Conservation (phyloP, 176 grass and related monocot species). For the Raddia guianensis region DNA sequence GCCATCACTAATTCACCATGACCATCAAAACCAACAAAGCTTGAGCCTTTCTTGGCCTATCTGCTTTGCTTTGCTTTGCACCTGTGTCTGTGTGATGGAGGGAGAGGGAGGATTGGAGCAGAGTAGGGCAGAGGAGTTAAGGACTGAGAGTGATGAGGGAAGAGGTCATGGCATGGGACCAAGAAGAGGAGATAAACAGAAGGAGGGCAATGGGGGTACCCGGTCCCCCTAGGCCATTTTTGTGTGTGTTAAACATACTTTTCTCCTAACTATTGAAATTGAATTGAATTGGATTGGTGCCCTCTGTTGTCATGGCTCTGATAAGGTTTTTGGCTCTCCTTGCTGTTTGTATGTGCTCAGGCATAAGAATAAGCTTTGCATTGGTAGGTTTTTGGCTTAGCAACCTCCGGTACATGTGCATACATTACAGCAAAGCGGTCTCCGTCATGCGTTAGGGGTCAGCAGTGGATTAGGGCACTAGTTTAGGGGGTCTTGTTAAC, state of each 20-base stretch:
- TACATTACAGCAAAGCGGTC: not conserved
- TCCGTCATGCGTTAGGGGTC: slow-evolving; percentile 24
- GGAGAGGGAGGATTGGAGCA: slow-evolving; percentile 21
- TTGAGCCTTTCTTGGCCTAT: not conserved
- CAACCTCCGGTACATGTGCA: not conserved
- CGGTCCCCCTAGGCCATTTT: not conserved
- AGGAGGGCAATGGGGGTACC: not conserved
- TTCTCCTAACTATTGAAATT: not conserved
- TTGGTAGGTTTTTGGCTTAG: not conserved
- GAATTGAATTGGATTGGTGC: slow-evolving; percentile 3
- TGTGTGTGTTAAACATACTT: not conserved
- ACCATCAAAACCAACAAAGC: not conserved
- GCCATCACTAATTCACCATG: too few relatives aligned
- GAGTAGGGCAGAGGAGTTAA: slow-evolving; percentile 31
- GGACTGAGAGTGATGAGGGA: slow-evolving; percentile 11
- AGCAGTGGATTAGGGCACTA: slow-evolving; percentile 32
- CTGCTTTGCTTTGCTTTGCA: not conserved
- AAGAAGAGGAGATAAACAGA: not conserved
- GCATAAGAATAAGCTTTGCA: not conserved
- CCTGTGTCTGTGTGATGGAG: not conserved
- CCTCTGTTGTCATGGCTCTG: not conserved
- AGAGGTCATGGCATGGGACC: slow-evolving; percentile 13
- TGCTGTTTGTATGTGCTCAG: not conserved
- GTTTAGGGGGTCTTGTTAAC: slow-evolving; percentile 26
- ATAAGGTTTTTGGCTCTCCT: not conserved